A percentile compares a stretch with the other conserved stretches of the same genome.
Conservation (phyloP, 2,329 filamentous ascomycete genomes). For the Cladosporium sp. region DNA sequence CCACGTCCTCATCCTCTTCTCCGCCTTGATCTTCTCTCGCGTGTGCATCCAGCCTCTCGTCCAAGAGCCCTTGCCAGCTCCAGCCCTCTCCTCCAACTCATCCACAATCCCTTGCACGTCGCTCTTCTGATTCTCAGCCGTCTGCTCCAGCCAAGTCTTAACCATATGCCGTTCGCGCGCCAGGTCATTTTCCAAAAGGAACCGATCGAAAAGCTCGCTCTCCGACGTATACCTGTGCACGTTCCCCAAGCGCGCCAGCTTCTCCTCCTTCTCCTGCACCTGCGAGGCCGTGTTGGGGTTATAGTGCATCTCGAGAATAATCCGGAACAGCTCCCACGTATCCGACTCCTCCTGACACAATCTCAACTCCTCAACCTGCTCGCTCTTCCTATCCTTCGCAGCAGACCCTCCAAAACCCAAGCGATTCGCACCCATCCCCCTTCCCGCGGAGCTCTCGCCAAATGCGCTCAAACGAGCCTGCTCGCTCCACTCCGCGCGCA, state of each 20-base stretch:
- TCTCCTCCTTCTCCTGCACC: conserved; percentile 30
- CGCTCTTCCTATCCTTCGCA: conserved; percentile 23
- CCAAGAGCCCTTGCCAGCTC: conserved; percentile 72
- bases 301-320: conserved; percentile 66
- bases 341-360: conserved; percentile 63
- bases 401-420: conserved; percentile 10
- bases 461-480: conserved; percentile 24
- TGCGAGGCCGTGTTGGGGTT: conserved; percentile 36
- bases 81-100: conserved; percentile 62
- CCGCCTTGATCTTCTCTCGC: conserved; percentile 80
- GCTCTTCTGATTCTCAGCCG: conserved; percentile 62
- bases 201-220: conserved; percentile 65
- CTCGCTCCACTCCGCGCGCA: conserved; percentile 33
- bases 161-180: conserved; percentile 77
- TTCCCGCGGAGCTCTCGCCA: conserved; percentile 25
- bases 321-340: conserved; percentile 81
- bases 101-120: conserved; percentile 72
- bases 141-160: conserved; percentile 80
- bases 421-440: conserved; percentile 17
- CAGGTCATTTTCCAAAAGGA: conserved; percentile 66
- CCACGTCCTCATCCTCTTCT: conserved; percentile 69
- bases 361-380: conserved; percentile 29
- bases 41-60: conserved; percentile 91
- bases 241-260: conserved; percentile 29
- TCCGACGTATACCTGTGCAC: conserved; percentile 54